phyloP scores from a whole-genome alignment of 2,329 filamentous ascomycete genomes.

The Penicillium sp. region DNA sequence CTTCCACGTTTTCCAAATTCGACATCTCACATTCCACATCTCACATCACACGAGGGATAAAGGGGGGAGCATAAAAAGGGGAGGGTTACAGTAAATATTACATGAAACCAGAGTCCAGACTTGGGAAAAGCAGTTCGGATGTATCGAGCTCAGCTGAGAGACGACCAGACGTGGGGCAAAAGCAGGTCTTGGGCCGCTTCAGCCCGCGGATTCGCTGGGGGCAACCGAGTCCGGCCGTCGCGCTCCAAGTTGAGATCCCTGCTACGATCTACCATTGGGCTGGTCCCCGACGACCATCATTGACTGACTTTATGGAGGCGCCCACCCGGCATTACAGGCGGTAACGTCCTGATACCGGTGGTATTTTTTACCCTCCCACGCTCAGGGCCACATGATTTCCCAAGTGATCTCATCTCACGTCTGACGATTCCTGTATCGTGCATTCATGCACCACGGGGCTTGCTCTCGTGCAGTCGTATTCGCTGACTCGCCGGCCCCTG shows the following conservation, averaged over 20 bases:
- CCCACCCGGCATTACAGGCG: conserved; percentile 8
- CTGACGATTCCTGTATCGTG: conserved; percentile 7
- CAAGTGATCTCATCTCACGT: conserved; percentile 21
- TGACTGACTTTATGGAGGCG: conserved; percentile 35
- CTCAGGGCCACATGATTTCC: conserved; percentile 1
- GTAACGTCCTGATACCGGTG: neutral
- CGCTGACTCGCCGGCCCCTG: conserved; percentile 9
- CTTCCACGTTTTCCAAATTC: conserved; percentile 14
- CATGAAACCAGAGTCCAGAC: conserved; percentile 4
- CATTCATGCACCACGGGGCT: conserved; percentile 8
- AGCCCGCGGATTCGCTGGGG: conserved; percentile 31
- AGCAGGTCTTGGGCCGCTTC: conserved; percentile 30
- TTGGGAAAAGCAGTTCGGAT: conserved; percentile 7
- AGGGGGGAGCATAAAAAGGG: neutral
- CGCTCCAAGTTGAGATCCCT: conserved; percentile 35
- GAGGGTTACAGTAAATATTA: conserved; percentile 6
- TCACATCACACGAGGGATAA: conserved; percentile 6
- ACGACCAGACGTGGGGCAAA: conserved; percentile 31
- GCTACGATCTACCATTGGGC: conserved; percentile 42
- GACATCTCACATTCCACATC: neutral
- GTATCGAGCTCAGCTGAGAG: conserved; percentile 33
- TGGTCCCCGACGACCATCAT: conserved; percentile 32
- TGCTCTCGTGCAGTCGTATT: conserved; percentile 15
- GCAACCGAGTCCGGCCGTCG: conserved; percentile 28
- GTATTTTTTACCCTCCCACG: neutral